phyloP scores from a whole-genome alignment of 2,329 filamentous ascomycete species.

The Fusarium cicatricum region DNA sequence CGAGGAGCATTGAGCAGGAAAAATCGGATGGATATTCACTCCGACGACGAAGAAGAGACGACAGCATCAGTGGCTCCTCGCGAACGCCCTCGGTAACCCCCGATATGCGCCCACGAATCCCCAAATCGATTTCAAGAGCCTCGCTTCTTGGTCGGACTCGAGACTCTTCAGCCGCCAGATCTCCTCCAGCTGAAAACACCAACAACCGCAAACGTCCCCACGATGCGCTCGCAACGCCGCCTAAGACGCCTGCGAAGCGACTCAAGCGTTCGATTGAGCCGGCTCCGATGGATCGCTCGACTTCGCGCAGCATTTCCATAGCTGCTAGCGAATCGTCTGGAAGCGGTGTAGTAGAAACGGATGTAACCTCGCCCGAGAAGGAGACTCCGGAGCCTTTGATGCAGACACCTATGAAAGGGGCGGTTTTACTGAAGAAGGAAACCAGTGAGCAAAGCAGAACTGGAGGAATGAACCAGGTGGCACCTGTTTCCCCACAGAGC shows the following conservation, averaged over 20 bases:
- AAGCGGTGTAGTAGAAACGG: slow-evolving; percentile 48
- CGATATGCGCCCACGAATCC: slow-evolving; percentile 61
- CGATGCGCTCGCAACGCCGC: slow-evolving; percentile 60
- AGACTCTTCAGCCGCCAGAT: slow-evolving; percentile 44
- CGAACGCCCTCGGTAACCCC: slow-evolving; percentile 66
- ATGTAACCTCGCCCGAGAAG: slow-evolving; percentile 60
- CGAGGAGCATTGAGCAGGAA: slow-evolving; percentile 62
- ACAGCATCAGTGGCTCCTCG: slow-evolving; percentile 59
- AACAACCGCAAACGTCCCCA: slow-evolving; percentile 51
- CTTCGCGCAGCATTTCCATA: slow-evolving; percentile 52
- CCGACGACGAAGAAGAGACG: slow-evolving; percentile 62
- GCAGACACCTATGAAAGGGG: slow-evolving; percentile 39
- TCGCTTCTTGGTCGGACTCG: slow-evolving; percentile 45
- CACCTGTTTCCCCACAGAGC: slow-evolving; percentile 46
- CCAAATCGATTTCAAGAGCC: slow-evolving; percentile 50
- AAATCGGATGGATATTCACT: slow-evolving; percentile 61
- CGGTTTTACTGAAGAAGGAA: slow-evolving; percentile 9
- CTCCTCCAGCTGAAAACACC: slow-evolving; percentile 40
- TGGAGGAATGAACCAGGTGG: slow-evolving; percentile 15
- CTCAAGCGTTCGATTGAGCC: slow-evolving; percentile 48
- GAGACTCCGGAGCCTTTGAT: slow-evolving; percentile 53
- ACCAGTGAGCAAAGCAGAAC: slow-evolving; percentile 11
- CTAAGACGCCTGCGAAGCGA: slow-evolving; percentile 63
- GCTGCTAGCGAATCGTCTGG: slow-evolving; percentile 41
- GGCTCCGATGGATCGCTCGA: slow-evolving; percentile 39